Evolutionary conservation across 345 rosid genomes (phyloP).

Genomic region (Brassica rapa): DNA sequence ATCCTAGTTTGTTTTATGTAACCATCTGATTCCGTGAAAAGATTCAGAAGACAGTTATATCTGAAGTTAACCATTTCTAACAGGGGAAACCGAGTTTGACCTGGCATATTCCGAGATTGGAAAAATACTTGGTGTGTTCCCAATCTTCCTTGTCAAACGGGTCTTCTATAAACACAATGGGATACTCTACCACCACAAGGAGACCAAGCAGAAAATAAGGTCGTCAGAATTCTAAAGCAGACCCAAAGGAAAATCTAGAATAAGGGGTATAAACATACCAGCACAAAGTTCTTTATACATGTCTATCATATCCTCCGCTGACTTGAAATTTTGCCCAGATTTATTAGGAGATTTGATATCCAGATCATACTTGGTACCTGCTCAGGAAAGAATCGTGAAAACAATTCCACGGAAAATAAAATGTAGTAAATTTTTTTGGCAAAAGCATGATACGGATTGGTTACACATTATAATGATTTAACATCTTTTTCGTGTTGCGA

Average conservation of each 20-base stretch:
- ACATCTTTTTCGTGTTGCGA: constrained; percentile 4
- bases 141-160: constrained; percentile 99
- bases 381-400: constrained; percentile 6
- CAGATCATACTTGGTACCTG: constrained; percentile 93
- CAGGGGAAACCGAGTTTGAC: constrained; percentile 45
- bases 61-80: constrained; percentile 10
- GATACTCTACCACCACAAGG: constrained; percentile 58
- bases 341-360: constrained; percentile 69
- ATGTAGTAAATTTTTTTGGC: neutral
- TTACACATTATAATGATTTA: neutral
- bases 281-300: constrained; percentile 82
- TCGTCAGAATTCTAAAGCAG: constrained; percentile 17
- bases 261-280: constrained; percentile 50
- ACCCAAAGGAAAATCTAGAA: constrained; percentile 8
- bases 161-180: constrained; percentile 87
- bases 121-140: constrained; percentile 75
- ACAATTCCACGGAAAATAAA: constrained; percentile 7
- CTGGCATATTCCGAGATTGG: constrained; percentile 92
- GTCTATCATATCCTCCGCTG: constrained; percentile 92
- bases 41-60: constrained; percentile 4
- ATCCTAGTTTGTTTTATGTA: neutral
- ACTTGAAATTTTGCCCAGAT: constrained; percentile 85
- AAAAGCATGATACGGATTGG: neutral
- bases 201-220: constrained; percentile 28
- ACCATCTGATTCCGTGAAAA: neutral